Base-by-base conservation (phyloP, 2,329 filamentous ascomycete genomes). In the Apiospora kogelbergensis region DNA sequence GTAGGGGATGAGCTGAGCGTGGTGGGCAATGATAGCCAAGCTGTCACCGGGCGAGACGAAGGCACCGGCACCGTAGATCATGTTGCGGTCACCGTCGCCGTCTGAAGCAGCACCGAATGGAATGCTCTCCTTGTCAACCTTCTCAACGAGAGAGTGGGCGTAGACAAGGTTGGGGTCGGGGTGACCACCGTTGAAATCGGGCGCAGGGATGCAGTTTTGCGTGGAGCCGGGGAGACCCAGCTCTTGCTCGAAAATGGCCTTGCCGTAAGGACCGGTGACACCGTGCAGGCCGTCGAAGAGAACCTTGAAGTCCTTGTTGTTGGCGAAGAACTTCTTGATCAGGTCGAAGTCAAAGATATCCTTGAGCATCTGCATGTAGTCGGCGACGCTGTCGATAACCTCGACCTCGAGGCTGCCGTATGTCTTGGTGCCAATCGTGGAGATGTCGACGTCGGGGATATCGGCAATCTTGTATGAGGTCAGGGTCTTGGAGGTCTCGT, bases 1-100 rank as follows among this genome's bases (percentile, higher is more conserved):
- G 86, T 97, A 99, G 70, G 96, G 96, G 77, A 99, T 99, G 70
- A 97, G 89, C 76, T 97, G 89, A 74, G 96, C 94, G 80, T 99
- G 92, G 86, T 99, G 96, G 65, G 96, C 94, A 78, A 99, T 99
- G 80, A 99, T 99, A 78, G 96, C 96, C 77, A 99, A 86, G 77
- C 94, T 97, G 86, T 99, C 96, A 78, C 96, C 96, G 9, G 96
- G 96, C 9, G 95, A 98, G 71, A 99, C 96, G 78, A 99, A 99
- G 60, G 92, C 90, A 78, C 97, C 95, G 74, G 95, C 95, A 72
- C 96, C 96, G 83, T 99, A 99, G 79, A 99, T 99, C 96, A 99
- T 99, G 90, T 99, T 99, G 76, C 96, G 93, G 86, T 99, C 96
- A 77, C 96, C 96, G 77, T 99, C 96, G 75, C 96, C 96, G 75